A percentile compares a stretch with the other conserved stretches of the same genome.
Evolutionary conservation across 169 alveolate species (phyloP).

Genomic region (Plasmodium sp.): DNA sequence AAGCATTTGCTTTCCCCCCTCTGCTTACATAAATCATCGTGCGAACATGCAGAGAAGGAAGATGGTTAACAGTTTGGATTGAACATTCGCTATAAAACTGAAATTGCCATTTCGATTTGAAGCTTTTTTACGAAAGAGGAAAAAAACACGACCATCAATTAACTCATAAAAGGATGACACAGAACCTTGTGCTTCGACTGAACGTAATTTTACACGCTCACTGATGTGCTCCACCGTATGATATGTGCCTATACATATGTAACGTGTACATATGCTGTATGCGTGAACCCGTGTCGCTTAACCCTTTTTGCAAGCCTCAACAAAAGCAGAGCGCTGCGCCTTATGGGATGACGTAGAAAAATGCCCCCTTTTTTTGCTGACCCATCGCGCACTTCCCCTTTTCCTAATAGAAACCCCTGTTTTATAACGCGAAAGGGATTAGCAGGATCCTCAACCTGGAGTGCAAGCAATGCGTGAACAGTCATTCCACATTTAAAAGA

Average conservation of each 20-base stretch:
- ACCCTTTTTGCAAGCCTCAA: not conserved
- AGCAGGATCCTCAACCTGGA: slow-evolving; percentile 15
- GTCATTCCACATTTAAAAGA: slow-evolving; percentile 18
- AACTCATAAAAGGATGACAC: slow-evolving; percentile 34
- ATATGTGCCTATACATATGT: not conserved
- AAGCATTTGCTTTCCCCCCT: not conserved
- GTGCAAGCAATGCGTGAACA: not conserved
- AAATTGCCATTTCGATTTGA: not conserved
- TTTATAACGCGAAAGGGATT: slow-evolving; percentile 22
- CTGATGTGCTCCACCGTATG: not conserved
- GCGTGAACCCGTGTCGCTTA: not conserved
- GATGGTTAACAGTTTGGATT: not conserved
- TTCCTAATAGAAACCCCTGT: slow-evolving; percentile 34
- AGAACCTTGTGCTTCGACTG: slow-evolving; percentile 48
- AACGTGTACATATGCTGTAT: not conserved
- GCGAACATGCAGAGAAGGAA: not conserved
- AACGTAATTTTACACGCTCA: slow-evolving; percentile 20
- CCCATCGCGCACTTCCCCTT: not conserved
- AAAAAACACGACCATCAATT: not conserved
- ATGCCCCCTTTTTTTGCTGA: not conserved
- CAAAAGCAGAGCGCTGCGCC: not conserved
- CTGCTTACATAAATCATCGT: not conserved
- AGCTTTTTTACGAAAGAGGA: not conserved
- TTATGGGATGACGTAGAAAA: not conserved
- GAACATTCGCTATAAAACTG: slow-evolving; percentile 6